phyloP scores from a whole-genome alignment of 768 basidiomycete genomes.

The Phaeotremella fagi region DNA sequence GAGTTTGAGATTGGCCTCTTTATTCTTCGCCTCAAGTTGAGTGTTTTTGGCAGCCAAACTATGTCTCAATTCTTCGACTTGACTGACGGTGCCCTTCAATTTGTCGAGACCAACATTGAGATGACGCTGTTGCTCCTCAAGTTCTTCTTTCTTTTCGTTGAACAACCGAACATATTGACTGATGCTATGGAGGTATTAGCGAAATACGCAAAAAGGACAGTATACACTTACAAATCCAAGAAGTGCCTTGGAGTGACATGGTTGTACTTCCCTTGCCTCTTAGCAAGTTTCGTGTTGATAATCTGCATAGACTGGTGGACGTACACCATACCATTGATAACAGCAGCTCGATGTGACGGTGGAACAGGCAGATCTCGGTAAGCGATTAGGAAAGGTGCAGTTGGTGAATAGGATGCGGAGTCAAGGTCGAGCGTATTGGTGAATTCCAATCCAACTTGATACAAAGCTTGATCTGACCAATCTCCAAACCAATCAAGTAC shows the following conservation, averaged over 20 bases:
- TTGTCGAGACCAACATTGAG: slow-evolving; percentile 97
- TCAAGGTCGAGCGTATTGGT: slow-evolving; percentile 91
- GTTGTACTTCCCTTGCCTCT: slow-evolving; percentile 90
- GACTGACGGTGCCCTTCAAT: slow-evolving; percentile 86
- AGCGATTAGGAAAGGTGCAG: slow-evolving; percentile 78
- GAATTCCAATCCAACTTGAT: slow-evolving; percentile 96
- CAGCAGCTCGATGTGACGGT: slow-evolving; percentile 82
- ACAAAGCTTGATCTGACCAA: slow-evolving; percentile 98
- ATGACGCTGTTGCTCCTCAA: slow-evolving; percentile 98
- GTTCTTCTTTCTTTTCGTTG: slow-evolving; percentile 91
- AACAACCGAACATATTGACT: slow-evolving; percentile 94
- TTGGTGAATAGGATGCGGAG: slow-evolving; percentile 70
- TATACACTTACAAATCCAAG: slow-evolving; percentile 93
- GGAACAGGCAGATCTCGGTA: slow-evolving; percentile 78
- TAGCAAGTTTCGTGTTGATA: slow-evolving; percentile 81
- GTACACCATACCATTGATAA: slow-evolving; percentile 87
- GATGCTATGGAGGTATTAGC: slow-evolving; percentile 57
- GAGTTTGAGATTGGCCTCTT: slow-evolving; percentile 93
- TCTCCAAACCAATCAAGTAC: slow-evolving; percentile 99
- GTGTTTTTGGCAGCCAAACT: slow-evolving; percentile 90
- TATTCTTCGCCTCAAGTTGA: slow-evolving; percentile 87
- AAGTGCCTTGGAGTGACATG: slow-evolving; percentile 97
- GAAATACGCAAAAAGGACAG: too few species aligned
- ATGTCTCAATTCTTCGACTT: slow-evolving; percentile 92
- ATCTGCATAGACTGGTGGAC: slow-evolving; percentile 85